Conservation (phyloP, 192 early-diverging fungal species). For the Coemansia sp. region DNA sequence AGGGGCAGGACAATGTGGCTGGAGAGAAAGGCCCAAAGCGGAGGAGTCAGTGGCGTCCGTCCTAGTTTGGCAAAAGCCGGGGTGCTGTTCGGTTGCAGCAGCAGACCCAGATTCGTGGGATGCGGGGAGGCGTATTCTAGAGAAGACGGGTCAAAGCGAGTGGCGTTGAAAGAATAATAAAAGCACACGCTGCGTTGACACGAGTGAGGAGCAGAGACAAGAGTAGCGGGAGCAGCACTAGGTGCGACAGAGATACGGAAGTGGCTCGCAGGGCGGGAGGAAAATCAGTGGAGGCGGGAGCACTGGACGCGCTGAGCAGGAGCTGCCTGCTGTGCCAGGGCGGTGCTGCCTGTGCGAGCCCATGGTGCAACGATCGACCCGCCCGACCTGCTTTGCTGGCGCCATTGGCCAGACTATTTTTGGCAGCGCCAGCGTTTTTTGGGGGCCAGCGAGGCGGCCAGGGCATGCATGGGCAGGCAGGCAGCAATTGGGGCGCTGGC, state of each 20-base stretch:
- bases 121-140: conserved; percentile 1
- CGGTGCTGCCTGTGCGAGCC: too few relatives aligned
- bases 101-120: conserved; percentile 3
- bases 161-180: background rate
- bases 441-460: too few relatives aligned
- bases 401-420: conserved; percentile 4
- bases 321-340: too few relatives aligned
- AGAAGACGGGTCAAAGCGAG: background rate
- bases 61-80: background rate
- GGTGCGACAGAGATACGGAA: too few relatives aligned
- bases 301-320: too few relatives aligned
- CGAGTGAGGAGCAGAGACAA: background rate
- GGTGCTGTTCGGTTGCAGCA: background rate
- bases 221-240: background rate
- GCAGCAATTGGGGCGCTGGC: too few relatives aligned
- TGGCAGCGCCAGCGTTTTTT: background rate
- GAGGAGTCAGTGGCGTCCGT: background rate
- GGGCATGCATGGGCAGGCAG: too few relatives aligned
- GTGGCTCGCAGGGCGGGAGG: too few relatives aligned
- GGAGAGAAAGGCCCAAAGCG: background rate
- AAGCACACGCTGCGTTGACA: background rate
- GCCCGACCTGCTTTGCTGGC: too few relatives aligned
- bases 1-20: too few relatives aligned
- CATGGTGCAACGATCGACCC: background rate
- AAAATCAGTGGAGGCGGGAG: too few relatives aligned